A percentile compares a stretch with the other conserved stretches of the same genome.
These are phyloP conservation scores for Candida tetrigidarum DNA, from an alignment of 1,139 yeast species.

Conservation along the genomic window DNA sequence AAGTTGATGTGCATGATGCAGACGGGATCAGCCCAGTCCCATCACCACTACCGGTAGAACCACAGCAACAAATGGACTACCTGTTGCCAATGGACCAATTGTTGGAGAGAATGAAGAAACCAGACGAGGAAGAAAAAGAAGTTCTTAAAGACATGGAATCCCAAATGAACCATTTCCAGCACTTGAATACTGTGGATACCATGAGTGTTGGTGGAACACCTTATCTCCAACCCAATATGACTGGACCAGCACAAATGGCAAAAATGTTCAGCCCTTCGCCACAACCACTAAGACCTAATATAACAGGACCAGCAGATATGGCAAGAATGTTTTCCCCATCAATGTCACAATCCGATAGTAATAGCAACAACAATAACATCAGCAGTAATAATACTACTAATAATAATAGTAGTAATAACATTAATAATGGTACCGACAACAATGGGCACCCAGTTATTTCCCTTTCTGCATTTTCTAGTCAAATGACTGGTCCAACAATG, in stretches of 20 bases:
- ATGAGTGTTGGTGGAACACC: slow-evolving; percentile 65
- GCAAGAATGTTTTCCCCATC: slow-evolving; percentile 34
- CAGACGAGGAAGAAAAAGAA: slow-evolving; percentile 59
- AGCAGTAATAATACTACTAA: not conserved
- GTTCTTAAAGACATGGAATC: slow-evolving; percentile 70
- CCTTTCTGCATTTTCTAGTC: slow-evolving; percentile 47
- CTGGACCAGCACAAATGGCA: slow-evolving; percentile 56
- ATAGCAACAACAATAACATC: slow-evolving; percentile 17
- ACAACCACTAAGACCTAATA: slow-evolving; percentile 39
- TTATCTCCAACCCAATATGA: slow-evolving; percentile 51
- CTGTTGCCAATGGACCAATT: slow-evolving; percentile 78
- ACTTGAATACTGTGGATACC: slow-evolving; percentile 64
- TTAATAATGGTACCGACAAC: slow-evolving; percentile 8
- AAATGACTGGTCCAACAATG: slow-evolving; percentile 48
- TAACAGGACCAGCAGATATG: slow-evolving; percentile 45
- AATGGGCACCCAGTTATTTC: slow-evolving; percentile 33
- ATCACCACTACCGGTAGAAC: slow-evolving; percentile 26
- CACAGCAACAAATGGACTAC: slow-evolving; percentile 46
- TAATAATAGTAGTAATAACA: slow-evolving; percentile 8
- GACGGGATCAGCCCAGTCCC: slow-evolving; percentile 27
- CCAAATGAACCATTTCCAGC: slow-evolving; percentile 66
- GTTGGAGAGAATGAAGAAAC: slow-evolving; percentile 45
- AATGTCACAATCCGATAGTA: slow-evolving; percentile 14
- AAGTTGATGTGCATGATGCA: slow-evolving; percentile 47
- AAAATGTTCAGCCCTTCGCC: slow-evolving; percentile 29